Evolutionary conservation across 192 early-diverging fungal genomes (phyloP).

Genomic region (Coemansia sp.): DNA sequence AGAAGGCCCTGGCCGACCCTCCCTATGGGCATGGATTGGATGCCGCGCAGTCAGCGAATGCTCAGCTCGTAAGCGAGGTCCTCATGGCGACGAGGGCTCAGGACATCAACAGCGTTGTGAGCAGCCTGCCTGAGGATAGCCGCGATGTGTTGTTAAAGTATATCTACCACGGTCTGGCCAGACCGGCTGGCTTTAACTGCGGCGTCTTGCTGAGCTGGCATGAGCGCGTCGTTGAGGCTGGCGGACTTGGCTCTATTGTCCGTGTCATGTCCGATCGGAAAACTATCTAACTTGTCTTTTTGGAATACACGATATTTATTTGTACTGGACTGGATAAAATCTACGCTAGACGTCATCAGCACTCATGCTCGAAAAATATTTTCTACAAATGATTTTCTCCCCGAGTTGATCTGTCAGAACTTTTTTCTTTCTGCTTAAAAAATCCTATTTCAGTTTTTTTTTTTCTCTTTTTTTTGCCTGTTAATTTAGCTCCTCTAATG

Average conservation of each 20-base stretch:
- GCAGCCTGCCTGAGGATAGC: slow-evolving; percentile 58
- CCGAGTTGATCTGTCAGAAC: background rate
- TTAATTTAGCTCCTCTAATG: background rate
- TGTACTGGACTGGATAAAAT: background rate
- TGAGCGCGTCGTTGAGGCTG: slow-evolving; percentile 90
- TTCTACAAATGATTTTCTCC: background rate
- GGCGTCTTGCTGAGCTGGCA: slow-evolving; percentile 88
- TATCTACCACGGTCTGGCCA: slow-evolving; percentile 86
- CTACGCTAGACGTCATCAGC: background rate
- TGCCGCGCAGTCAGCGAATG: slow-evolving; percentile 69
- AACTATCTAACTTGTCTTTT: slow-evolving; percentile 54
- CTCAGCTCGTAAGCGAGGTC: slow-evolving; percentile 78
- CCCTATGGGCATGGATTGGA: slow-evolving; percentile 67
- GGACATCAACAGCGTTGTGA: slow-evolving; percentile 67
- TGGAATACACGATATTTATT: slow-evolving; percentile 5
- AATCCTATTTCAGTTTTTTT: background rate
- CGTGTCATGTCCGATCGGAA: slow-evolving; percentile 88
- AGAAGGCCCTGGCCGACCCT: slow-evolving; percentile 62
- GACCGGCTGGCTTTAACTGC: slow-evolving; percentile 80
- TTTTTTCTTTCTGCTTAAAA: background rate
- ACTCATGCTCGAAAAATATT: background rate
- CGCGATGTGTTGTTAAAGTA: slow-evolving; percentile 88
- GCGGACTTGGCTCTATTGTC: slow-evolving; percentile 85
- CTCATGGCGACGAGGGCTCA: slow-evolving; percentile 66
- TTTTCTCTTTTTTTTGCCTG: slow-evolving; percentile 5